phyloP scores from a whole-genome alignment of 768 basidiomycete genomes.

The Pholiota conissans region DNA sequence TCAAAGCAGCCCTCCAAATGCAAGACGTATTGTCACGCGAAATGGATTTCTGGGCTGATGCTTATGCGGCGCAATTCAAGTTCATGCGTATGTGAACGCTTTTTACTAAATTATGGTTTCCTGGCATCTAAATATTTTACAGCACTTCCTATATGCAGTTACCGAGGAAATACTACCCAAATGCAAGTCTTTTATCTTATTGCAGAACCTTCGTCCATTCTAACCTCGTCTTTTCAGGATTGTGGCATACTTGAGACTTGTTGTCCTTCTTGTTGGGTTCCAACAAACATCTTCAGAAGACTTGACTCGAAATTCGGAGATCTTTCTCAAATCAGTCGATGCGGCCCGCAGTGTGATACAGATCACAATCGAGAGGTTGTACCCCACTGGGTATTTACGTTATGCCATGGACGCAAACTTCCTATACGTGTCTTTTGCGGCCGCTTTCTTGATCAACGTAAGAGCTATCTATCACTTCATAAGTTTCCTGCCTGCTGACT shows the following conservation, averaged over 20 bases:
- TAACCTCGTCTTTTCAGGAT: constrained; percentile 34
- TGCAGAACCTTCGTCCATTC: neutral
- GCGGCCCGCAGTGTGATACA: constrained; percentile 59
- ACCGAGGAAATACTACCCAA: constrained; percentile 43
- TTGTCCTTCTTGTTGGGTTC: constrained; percentile 56
- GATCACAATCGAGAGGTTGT: constrained; percentile 49
- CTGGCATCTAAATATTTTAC: neutral
- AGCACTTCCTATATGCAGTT: constrained; percentile 44
- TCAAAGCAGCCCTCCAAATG: constrained; percentile 33
- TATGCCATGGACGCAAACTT: constrained; percentile 57
- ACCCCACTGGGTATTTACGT: constrained; percentile 54
- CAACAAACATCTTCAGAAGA: constrained; percentile 43
- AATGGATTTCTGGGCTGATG: constrained; percentile 38
- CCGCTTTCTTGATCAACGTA: constrained; percentile 63
- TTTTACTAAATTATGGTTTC: neutral
- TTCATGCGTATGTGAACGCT: constrained; percentile 33
- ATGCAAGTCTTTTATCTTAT: constrained; percentile 30
- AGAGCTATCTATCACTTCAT: constrained; percentile 17
- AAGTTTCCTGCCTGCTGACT: neutral
- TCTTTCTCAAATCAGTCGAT: constrained; percentile 48
- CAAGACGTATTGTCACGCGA: constrained; percentile 37
- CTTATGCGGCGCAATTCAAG: constrained; percentile 38
- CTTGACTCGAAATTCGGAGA: constrained; percentile 39
- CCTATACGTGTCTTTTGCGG: constrained; percentile 55
- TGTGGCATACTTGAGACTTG: constrained; percentile 53